Evolutionary conservation across 1,139 yeast species (phyloP), one percentile per base, ranked within the genome.

Genomic region (Pichia sp.): DNA sequence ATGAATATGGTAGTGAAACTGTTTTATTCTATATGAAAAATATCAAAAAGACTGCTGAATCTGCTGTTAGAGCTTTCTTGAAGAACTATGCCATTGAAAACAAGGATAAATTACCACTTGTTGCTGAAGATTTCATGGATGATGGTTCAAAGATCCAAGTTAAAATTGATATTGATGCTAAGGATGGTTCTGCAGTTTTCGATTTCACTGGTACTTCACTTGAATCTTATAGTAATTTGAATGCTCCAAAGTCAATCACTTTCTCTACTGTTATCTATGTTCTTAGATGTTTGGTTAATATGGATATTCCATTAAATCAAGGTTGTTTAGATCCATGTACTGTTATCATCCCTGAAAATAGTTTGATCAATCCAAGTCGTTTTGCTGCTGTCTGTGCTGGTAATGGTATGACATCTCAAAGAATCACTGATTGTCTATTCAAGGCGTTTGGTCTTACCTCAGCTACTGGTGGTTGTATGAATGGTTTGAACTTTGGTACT

Each of bases 11-110:
- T 5, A 63, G 74, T 19, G 68, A 70, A 17, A 75, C 75, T 12
- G 82, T 82, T 5, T 74, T 77, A 53, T 71, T 72, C 42, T 81
- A 82, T 59, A 82, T 81, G 87, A 63, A 66, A 39, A 83, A 79
- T 19, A 79, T 82, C 46, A 82, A 80, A 60, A 72, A 75, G 50
- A 78, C 81, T 47, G 84, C 87, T 9, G 85, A 79, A 48, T 49
- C 59, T 19, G 74, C 83, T 3, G 85, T 14, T 68, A 79, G 19
- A 63, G 44, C 19, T 59, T 61, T 65, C 44, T 62, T 27, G 49
- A 58, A 15, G 35, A 40, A 14, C 31, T 62, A 27, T 27, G 34
- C 40, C 18, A 40, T 18, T 12, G 40, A 42, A 31, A 22, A 42
- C 27, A 35, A 15, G 15, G 33, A 20, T 1, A 32, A 31, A 18